Conservation (phyloP, 768 basidiomycete genomes). For the Mrakia gelida region DNA sequence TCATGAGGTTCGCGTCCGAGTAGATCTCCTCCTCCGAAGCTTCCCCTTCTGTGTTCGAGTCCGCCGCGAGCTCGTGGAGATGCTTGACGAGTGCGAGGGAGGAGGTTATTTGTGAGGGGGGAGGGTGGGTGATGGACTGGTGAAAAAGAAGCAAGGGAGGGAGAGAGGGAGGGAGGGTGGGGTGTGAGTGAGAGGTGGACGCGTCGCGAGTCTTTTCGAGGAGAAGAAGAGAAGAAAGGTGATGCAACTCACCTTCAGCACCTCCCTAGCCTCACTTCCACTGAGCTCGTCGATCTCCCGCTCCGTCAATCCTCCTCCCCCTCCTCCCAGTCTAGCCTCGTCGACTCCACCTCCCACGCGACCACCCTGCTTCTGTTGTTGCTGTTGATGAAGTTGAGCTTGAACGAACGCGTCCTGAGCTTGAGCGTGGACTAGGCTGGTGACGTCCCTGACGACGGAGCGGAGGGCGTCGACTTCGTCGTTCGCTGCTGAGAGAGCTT, state of each 20-base stretch:
- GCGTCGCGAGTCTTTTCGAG: background rate
- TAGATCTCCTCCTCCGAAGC: background rate
- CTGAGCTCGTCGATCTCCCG: slow-evolving; percentile 24
- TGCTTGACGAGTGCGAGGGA: slow-evolving; percentile 10
- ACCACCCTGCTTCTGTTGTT: background rate
- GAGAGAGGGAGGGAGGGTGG: background rate
- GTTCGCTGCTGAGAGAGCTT: slow-evolving; percentile 23
- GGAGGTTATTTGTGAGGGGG: background rate
- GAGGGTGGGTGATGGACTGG: background rate
- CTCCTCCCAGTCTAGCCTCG: background rate
- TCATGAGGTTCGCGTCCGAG: background rate
- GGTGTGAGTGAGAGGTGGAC: background rate
- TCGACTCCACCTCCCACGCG: background rate
- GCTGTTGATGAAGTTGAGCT: background rate
- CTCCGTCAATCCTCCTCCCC: background rate
- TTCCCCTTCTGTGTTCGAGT: background rate
- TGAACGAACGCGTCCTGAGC: background rate
- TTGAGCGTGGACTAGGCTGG: slow-evolving; percentile 15
- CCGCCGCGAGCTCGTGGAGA: background rate
- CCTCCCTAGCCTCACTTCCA: slow-evolving; percentile 12
- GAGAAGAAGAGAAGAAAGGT: background rate
- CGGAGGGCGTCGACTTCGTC: slow-evolving; percentile 27
- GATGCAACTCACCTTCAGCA: slow-evolving; percentile 5
- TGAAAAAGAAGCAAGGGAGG: background rate
- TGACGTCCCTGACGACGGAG: slow-evolving; percentile 15